Evolutionary conservation across 108 stramenopile genomes (phyloP), one percentile per base, ranked within the genome.

Genomic region (Cyclotella choctawhatcheeana): DNA sequence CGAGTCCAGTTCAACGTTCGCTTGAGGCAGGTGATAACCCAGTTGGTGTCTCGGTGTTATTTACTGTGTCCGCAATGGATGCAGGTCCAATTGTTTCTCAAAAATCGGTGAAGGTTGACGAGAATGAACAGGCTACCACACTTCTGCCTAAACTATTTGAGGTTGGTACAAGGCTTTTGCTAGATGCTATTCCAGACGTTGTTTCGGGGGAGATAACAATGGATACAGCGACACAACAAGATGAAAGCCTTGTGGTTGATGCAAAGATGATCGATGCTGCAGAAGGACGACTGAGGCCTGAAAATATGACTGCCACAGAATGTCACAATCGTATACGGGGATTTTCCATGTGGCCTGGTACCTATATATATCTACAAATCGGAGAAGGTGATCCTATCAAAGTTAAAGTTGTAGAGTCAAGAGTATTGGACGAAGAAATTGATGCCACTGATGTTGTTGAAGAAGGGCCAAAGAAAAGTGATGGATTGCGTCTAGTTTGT

Each of bases 41-140:
- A 18, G 87, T 95, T 0, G 97, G 98, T 31, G 98, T 99, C 2
- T 89, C 93, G 10, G 92, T 99, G 5, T 74, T 98, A 32, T 98
- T 92, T 58, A 98, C 98, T 18, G 97, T 97, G 6, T 84, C 86
- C 21, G 95, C 96, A 63, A 98, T 99, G 97, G 98, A 99, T 82
- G 97, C 97, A 2, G 98, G 98, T 0, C 98, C 98, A 8, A 88
- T 99, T 26, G 82, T 97, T 45, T 62, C 79, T 24, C 97, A 97
- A 68, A 63, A 70, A 37, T 82, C 77, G 35, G 35, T 77, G 34
- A 62, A 80, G 47, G 81, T 94, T 56, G 79, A 85, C 48, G 92
- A 86, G 17, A 80, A 96, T 26, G 97, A 97, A 52, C 92, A 94
- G 56, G 90, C 96, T 10, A 89, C 93, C 10, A 88, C 82, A 7